phyloP scores from a whole-genome alignment of 805 yeast species.

The Hanseniaspora guilliermondii region DNA sequence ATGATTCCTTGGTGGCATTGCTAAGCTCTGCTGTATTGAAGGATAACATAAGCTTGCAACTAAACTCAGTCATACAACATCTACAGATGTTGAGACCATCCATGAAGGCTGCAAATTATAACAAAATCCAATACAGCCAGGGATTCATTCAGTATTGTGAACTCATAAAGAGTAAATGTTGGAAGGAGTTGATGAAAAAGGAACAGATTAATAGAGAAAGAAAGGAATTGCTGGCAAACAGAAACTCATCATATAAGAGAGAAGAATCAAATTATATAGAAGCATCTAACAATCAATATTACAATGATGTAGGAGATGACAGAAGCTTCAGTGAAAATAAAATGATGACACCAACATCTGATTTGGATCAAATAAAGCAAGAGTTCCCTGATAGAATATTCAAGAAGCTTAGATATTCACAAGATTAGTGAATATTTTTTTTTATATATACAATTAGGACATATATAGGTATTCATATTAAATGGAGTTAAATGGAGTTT shows the following conservation, averaged over 20 bases:
- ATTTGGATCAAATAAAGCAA: neutral
- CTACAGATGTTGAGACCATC: constrained; percentile 23
- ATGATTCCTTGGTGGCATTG: constrained; percentile 21
- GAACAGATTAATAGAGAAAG: constrained; percentile 5
- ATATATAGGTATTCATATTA: neutral
- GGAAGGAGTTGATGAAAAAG: constrained; percentile 5
- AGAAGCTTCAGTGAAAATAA: neutral
- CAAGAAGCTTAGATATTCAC: constrained; percentile 2
- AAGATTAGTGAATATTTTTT: neutral
- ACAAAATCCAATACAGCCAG: constrained; percentile 6
- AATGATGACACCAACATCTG: constrained; percentile 8
- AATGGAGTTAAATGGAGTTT: neutral
- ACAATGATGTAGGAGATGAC: neutral
- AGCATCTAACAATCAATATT: neutral
- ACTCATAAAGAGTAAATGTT: constrained; percentile 9
- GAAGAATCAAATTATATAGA: neutral
- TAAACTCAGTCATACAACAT: constrained; percentile 24
- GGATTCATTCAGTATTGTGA: constrained; percentile 14
- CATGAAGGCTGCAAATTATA: constrained; percentile 16
- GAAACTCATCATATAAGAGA: constrained; percentile 4
- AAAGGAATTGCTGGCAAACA: neutral
- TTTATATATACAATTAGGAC: neutral
- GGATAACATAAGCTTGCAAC: constrained; percentile 19
- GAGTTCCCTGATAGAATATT: constrained; percentile 1
- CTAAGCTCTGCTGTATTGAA: constrained; percentile 22